Conservation (phyloP, 106 monocot species). For the Phalaenopsis equestris region DNA sequence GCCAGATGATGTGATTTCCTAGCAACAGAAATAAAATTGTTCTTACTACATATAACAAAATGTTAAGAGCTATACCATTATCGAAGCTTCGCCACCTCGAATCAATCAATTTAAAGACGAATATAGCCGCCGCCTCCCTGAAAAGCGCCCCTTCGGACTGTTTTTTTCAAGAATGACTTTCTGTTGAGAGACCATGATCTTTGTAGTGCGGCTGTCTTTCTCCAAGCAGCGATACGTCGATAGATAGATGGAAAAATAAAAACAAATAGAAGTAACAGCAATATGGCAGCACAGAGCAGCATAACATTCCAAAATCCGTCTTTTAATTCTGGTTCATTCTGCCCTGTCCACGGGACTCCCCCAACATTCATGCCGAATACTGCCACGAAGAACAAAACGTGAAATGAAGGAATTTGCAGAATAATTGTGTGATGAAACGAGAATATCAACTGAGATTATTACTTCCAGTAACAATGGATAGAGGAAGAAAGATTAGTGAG, state of each 20-base stretch:
- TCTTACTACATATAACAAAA: not conserved
- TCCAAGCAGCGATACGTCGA: constrained; percentile 40
- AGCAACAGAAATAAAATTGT: not conserved
- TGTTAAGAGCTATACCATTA: not conserved
- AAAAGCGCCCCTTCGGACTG: constrained; percentile 10
- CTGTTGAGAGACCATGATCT: constrained; percentile 49
- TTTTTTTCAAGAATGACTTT: constrained; percentile 40
- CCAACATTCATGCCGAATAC: constrained; percentile 99
- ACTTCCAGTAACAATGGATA: constrained; percentile 92
- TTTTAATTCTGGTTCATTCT: constrained; percentile 40
- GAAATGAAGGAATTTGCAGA: not conserved
- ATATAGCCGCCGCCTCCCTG: constrained; percentile 21
- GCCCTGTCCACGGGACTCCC: constrained; percentile 89
- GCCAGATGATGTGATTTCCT: too few species aligned
- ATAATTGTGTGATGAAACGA: not conserved
- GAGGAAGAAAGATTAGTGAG: constrained; percentile 86
- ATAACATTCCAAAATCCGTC: constrained; percentile 81
- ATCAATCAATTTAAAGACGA: constrained; percentile 13
- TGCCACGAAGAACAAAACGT: constrained; percentile 16
- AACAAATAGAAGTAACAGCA: constrained; percentile 51
- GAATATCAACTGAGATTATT: constrained; percentile 12
- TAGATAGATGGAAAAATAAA: constrained; percentile 64
- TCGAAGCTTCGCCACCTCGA: not conserved
- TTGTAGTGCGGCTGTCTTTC: constrained; percentile 18
- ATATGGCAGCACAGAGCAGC: constrained; percentile 52